Evolutionary conservation across 495 filamentous ascomycete genomes (phyloP).

Genomic region (Amphirosellinia nigrospora): DNA sequence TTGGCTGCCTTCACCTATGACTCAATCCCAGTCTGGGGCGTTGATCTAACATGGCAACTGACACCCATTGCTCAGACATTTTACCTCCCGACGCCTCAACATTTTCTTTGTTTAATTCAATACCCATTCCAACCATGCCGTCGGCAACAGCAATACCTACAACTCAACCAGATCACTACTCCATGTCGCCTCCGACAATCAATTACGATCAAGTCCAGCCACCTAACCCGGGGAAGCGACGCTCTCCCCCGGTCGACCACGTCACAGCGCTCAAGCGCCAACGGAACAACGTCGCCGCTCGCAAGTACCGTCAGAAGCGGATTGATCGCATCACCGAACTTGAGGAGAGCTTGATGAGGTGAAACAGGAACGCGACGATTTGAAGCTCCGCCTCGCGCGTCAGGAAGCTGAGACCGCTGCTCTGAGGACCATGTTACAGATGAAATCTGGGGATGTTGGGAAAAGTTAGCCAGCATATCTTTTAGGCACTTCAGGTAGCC

Average conservation of each 20-base stretch:
- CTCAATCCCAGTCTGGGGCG: neutral
- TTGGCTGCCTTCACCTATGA: neutral
- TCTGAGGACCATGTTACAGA: slow-evolving; percentile 50
- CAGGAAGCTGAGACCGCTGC: slow-evolving; percentile 65
- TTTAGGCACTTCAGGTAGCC: slow-evolving; percentile 28
- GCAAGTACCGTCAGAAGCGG: slow-evolving; percentile 73
- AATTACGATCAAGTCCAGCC: slow-evolving; percentile 27
- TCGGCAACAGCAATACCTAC: slow-evolving; percentile 25
- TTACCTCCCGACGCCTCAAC: slow-evolving; percentile 29
- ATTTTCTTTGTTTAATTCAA: slow-evolving; percentile 32
- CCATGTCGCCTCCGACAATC: slow-evolving; percentile 27
- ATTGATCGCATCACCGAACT: slow-evolving; percentile 69
- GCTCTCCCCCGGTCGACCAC: slow-evolving; percentile 35
- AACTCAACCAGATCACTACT: slow-evolving; percentile 25
- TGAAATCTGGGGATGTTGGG: slow-evolving; percentile 38
- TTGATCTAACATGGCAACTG: slow-evolving; percentile 5
- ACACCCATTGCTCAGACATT: slow-evolving; percentile 18
- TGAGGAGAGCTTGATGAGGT: slow-evolving; percentile 65
- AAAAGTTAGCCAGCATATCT: slow-evolving; percentile 34
- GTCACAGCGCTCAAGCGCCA: slow-evolving; percentile 58
- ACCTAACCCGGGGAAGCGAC: slow-evolving; percentile 23
- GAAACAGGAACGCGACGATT: slow-evolving; percentile 66
- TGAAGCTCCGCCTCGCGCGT: slow-evolving; percentile 66
- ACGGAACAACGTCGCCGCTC: slow-evolving; percentile 72
- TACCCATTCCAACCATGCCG: slow-evolving; percentile 22